Percentiles rank a stretch among this genome's conserved stretches.
phyloP scores from a whole-genome alignment of 257 asterid genomes.

The Marsdenia floribunda region DNA sequence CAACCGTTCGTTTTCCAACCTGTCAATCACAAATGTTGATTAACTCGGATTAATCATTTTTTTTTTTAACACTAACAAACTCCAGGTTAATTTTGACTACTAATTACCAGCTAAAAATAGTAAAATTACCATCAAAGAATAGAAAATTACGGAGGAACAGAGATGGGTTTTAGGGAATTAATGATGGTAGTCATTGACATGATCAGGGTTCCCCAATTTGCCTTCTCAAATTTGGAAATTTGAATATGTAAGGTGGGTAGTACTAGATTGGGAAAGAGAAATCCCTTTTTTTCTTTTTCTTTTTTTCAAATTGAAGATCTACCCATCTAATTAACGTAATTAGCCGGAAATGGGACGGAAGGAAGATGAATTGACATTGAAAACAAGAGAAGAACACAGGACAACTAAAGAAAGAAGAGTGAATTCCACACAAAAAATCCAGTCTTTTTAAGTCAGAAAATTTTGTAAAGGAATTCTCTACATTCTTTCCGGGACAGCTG shows the following conservation, averaged over 20 bases:
- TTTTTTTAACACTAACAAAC: neutral
- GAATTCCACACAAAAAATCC: neutral
- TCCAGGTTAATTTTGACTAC: neutral
- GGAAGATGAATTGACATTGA: neutral
- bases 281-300: neutral
- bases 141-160: neutral
- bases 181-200: neutral
- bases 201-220: neutral
- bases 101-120: neutral
- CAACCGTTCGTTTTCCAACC: constrained; percentile 23
- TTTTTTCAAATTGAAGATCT: neutral
- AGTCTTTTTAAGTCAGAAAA: neutral
- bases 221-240: constrained; percentile 3
- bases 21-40: constrained; percentile 9
- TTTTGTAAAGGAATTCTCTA: neutral
- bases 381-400: neutral
- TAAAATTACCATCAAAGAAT: neutral
- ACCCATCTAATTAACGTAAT: neutral
- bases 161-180: neutral
- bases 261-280: neutral
- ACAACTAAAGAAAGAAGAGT: neutral
- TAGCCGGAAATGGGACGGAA: neutral
- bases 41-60: constrained; percentile 3
- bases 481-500: neutral
- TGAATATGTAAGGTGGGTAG: neutral